Base-by-base conservation (phyloP, 768 basidiomycete species). In the Lactarius akahatsu region DNA sequence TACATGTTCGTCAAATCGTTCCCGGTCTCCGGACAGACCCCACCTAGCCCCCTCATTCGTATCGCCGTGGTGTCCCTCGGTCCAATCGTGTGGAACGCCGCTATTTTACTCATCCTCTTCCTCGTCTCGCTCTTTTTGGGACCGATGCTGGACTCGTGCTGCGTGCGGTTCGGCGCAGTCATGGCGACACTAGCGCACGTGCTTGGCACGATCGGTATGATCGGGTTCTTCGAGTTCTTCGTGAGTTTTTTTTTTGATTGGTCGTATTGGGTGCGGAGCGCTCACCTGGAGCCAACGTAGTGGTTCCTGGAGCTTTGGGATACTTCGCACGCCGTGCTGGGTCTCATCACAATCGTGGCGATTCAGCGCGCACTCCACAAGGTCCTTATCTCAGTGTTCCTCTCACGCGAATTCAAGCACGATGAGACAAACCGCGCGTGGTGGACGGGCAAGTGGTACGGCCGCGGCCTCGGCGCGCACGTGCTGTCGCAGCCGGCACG, bases 401-500 rank as follows among this genome's bases (percentile, higher is more conserved):
- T 98, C 56, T 93, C 94, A 30, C 90, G 97, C 73, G 97, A 99
- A 78, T 96, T 90, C 83, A 98, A 98, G 80, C 94, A 97, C 75
- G 97, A 99, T 74, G 95, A 98, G 80, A 96, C 93, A 32, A 98
- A 98, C 80, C 85, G 92, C 67, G 96, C 96, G 2, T 98, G 96
- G 96, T 99, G 97, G 97, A 95, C 96, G 20, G 96, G 95, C 68
- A 90, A 91, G 80, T 98, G 97, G 97, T 96, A 96, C 74, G 95
- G 96, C 57, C 85, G 94, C 65, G 92, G 94, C 34, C 82, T 99
- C 23, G 96, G 96, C 16, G 84, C 83, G n/a, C 90, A 92, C 40
- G 94, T 92, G 43, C 87, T 96, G 75, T 95, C 94, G 36, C 97
- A 98, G 75, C 95, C 96, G 38, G 94, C 93, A 64, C 89, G 97